Base-by-base conservation (phyloP, 2,329 filamentous ascomycete species). In the Fusarium sp. region DNA sequence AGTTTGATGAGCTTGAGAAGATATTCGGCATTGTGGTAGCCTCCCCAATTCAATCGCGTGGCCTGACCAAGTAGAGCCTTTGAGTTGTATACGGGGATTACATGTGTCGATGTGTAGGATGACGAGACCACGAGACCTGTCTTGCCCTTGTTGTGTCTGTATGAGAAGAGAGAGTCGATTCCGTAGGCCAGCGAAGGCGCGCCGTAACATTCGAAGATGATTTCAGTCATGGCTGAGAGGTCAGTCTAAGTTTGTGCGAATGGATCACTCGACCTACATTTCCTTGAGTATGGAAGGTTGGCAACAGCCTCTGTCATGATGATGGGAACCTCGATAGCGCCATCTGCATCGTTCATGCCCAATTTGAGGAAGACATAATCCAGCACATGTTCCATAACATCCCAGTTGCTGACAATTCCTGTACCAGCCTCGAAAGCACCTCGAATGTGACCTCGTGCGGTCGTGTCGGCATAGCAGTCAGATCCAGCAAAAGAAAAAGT, bases 261-360 rank as follows among this genome's bases (percentile, higher is more conserved):
- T 10, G 27, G 23, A 18, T 11, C 15, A 21, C 33, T 47, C 15
- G 21, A 70, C 90, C 68, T 81, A 96, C 93, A 95, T 81, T 92
- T 95, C 70, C 94, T 85, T 45, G 94, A 91, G 76, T 99, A 99
- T 14, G 88, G 89, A 62, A 97, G 79, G 78, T 98, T 98, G 27
- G 94, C 96, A 58, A 98, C 89, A 1, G 96, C 90, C 80, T 99
- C 96, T 0, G 96, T 99, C 90, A 99, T 94, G 71, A 99, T 90
- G 62, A 99, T 88, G 2, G 95, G 94, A 73, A 94, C 84, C 73
- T 95, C 93, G 65, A 99, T 88, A 23, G 87, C 84, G 11, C 92
- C 93, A 47, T 90, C 88, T 6, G 84, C 83, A 17, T 88, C 88
- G 69, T 96, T 93, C 71, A 99, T 86, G 6, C 96, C 96, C 54